Conservation (phyloP, 2,329 filamentous ascomycete species). For the Penicillium sp. region DNA sequence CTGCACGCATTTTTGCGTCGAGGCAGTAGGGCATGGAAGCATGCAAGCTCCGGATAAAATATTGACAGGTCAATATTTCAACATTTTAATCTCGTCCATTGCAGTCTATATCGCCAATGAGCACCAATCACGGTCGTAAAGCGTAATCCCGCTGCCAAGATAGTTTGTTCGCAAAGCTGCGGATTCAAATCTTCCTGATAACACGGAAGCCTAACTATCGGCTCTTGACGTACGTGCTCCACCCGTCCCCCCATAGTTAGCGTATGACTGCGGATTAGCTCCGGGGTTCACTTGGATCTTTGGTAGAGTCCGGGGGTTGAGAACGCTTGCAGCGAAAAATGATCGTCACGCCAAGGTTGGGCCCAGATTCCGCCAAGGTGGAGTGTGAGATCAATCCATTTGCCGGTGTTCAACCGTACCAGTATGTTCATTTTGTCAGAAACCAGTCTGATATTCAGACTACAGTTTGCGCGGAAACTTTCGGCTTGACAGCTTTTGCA, state of each 20-base stretch:
- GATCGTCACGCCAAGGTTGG: slow-evolving; percentile 2
- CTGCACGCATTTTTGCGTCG: background rate
- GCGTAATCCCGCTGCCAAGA: slow-evolving; percentile 6
- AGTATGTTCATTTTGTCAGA: background rate
- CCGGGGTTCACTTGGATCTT: background rate
- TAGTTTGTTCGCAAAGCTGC: background rate
- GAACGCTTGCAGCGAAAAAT: background rate
- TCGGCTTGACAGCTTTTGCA: background rate
- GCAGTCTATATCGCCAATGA: background rate
- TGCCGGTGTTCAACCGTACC: background rate
- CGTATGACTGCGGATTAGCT: background rate
- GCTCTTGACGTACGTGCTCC: background rate
- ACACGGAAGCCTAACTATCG: background rate
- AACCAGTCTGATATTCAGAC: background rate
- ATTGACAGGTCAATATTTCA: background rate
- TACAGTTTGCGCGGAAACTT: background rate
- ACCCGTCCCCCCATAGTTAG: background rate
- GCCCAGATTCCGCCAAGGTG: slow-evolving; percentile 2
- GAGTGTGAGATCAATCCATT: slow-evolving; percentile 7
- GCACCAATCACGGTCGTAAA: background rate
- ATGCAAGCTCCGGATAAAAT: background rate
- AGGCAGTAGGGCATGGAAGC: background rate
- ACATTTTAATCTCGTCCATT: background rate
- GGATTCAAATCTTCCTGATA: background rate
- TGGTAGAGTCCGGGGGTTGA: background rate